These are phyloP conservation scores for Brachypodium distachyon DNA, from an alignment of 202 grass and related monocot species.

Conservation along the genomic window DNA sequence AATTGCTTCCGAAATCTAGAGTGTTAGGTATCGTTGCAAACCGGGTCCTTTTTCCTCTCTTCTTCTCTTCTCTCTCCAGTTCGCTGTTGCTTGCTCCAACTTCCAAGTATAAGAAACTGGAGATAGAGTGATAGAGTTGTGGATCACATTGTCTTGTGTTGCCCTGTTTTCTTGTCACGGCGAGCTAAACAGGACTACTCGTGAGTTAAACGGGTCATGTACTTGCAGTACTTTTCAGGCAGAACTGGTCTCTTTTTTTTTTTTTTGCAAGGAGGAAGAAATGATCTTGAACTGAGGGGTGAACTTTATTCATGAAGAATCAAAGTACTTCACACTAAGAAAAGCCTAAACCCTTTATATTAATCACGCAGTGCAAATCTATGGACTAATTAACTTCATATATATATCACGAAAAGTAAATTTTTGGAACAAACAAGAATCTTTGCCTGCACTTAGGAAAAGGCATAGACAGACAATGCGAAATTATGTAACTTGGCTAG, in stretches of 20 bases:
- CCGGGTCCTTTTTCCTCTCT: background rate
- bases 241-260: no score
- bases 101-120: background rate
- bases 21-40: background rate
- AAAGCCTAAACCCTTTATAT: conserved; percentile 19
- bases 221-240: background rate
- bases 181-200: no score
- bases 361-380: conserved; percentile 18
- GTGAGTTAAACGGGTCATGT: background rate
- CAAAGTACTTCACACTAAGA: background rate
- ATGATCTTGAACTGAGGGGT: background rate
- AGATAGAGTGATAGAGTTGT: no score
- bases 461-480: background rate
- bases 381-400: conserved; percentile 27
- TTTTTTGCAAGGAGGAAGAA: no score
- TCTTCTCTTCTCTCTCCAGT: background rate
- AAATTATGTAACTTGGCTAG: background rate
- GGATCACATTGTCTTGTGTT: no score
- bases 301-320: background rate
- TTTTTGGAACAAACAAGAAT: conserved; percentile 12
- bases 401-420: conserved; percentile 17
- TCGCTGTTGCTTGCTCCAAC: background rate
- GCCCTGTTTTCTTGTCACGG: no score
- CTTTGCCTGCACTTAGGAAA: conserved; percentile 3
- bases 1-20: background rate